Base-by-base conservation (phyloP, 257 asterid genomes). In the Solanum medicagineum region DNA sequence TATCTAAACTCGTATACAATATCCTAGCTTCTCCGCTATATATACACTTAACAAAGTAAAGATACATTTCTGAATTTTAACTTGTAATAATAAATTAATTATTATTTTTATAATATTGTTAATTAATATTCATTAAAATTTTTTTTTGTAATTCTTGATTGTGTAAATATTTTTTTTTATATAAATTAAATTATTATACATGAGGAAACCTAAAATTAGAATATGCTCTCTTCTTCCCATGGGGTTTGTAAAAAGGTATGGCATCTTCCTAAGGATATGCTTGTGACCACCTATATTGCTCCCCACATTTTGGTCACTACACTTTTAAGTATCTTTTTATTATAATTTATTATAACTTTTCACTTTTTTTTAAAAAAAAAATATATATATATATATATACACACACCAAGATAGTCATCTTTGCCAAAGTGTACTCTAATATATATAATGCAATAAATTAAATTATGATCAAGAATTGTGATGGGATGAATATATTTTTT, bases 261-360 rank as follows among this genome's bases (percentile, higher is more conserved):
- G 92, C 73, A 90, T 91, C 88, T 92, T 92, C 91, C 82, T 77
- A 87, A 54, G 93, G 68, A 92, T 92, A 90, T 92, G 86, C 94
- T 62, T 84, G 89, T 87, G 90, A 87, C 93, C 90, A 88, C 86
- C 81, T 83, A 85, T 86, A 81, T 82, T 88, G 24, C 29, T 89
- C 90, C 60, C 85, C 89, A 87, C 86, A 83, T 89, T 75, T 86
- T 86, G 56, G 75, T 87, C 85, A 68, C 85, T 14, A 12, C 89
- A 89, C 87, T 86, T 91, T 83, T 87, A 55, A 59, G 19, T 49
- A 40, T n/a, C 84, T 44, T 79, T 83, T 65, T 16, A n/a, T 44
- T 54, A 26, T 75, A 14, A 51, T 77, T 77, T 83, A 44, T 2
- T 81, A 6, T 29, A 65, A 24, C 73, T 54, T 55, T 85, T 66